phyloP scores from a whole-genome alignment of 495 filamentous ascomycete genomes.

The Penicillium riverlandense region DNA sequence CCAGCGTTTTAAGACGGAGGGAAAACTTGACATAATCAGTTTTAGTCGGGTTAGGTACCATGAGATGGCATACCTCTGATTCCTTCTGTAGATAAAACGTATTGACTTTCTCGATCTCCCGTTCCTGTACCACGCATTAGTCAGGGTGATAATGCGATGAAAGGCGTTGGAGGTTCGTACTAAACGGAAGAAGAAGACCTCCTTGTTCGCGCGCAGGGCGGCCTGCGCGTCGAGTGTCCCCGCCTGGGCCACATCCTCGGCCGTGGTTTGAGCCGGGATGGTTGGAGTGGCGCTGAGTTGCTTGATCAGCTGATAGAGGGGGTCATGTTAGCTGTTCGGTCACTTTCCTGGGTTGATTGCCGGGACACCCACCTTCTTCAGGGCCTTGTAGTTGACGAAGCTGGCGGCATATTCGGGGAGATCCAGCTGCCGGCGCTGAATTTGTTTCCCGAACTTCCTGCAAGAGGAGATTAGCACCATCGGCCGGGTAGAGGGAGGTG shows the following conservation, averaged over 20 bases:
- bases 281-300: slow-evolving; percentile 86
- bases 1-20: slow-evolving; percentile 78
- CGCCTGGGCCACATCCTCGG: slow-evolving; percentile 37
- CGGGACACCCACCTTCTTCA: slow-evolving; percentile 72
- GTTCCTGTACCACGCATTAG: slow-evolving; percentile 55
- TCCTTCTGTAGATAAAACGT: slow-evolving; percentile 97
- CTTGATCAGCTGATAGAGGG: slow-evolving; percentile 77
- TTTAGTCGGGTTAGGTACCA: background rate
- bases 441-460: slow-evolving; percentile 99
- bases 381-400: slow-evolving; percentile 98
- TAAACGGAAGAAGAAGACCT: slow-evolving; percentile 96
- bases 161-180: slow-evolving; percentile 35
- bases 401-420: slow-evolving; percentile 98
- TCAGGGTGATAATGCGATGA: background rate
- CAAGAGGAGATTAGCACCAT: slow-evolving; percentile 6
- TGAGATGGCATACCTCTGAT: slow-evolving; percentile 63
- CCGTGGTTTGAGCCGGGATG: slow-evolving; percentile 64
- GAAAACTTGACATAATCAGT: slow-evolving; percentile 58
- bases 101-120: slow-evolving; percentile 98
- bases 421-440: slow-evolving; percentile 97
- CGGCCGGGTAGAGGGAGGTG: too few species aligned
- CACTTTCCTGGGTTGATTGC: too few species aligned
- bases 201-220: slow-evolving; percentile 93
- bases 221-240: slow-evolving; percentile 64
- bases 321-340: slow-evolving; percentile 5